Evolutionary conservation across 2,329 filamentous ascomycete genomes (phyloP).

Genomic region (Phialophora macrospora): DNA sequence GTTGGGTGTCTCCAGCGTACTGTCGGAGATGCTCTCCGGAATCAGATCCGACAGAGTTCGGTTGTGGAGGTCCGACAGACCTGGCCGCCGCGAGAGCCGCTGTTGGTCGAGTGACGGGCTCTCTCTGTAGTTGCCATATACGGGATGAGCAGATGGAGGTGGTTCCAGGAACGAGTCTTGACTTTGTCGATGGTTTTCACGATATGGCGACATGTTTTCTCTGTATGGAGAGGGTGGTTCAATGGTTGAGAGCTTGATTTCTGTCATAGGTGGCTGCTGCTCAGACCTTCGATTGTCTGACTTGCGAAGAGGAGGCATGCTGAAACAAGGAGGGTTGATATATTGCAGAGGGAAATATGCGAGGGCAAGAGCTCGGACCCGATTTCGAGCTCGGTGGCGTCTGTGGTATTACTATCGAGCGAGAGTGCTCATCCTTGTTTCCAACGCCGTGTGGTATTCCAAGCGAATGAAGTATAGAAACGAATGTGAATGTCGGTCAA

Average conservation of each 20-base stretch:
- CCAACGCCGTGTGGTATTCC: background rate
- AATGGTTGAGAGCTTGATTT: conserved; percentile 27
- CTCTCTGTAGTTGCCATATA: conserved; percentile 34
- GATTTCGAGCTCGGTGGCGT: conserved; percentile 7
- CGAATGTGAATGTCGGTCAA: conserved; percentile 1
- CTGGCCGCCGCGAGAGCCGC: conserved; percentile 14
- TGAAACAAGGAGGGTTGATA: conserved; percentile 22
- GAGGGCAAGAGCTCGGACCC: conserved; percentile 21
- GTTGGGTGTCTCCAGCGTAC: conserved; percentile 24
- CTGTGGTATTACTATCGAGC: conserved; percentile 10
- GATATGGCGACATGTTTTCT: conserved; percentile 4
- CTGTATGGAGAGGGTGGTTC: conserved; percentile 24
- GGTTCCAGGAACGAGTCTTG: conserved; percentile 27
- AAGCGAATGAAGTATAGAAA: background rate
- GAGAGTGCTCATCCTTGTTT: conserved; percentile 13
- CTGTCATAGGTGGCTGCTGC: conserved; percentile 29
- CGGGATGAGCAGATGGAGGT: conserved; percentile 25
- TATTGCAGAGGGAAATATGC: background rate
- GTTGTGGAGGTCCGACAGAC: conserved; percentile 26
- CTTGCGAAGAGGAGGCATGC: conserved; percentile 37
- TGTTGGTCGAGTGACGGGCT: conserved; percentile 19
- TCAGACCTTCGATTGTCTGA: conserved; percentile 26
- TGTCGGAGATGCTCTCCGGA: conserved; percentile 26
- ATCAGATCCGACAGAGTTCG: conserved; percentile 34
- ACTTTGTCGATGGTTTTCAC: conserved; percentile 13